phyloP scores from a whole-genome alignment of 371 early-diverging fungal species.

The Circinella umbellata region DNA sequence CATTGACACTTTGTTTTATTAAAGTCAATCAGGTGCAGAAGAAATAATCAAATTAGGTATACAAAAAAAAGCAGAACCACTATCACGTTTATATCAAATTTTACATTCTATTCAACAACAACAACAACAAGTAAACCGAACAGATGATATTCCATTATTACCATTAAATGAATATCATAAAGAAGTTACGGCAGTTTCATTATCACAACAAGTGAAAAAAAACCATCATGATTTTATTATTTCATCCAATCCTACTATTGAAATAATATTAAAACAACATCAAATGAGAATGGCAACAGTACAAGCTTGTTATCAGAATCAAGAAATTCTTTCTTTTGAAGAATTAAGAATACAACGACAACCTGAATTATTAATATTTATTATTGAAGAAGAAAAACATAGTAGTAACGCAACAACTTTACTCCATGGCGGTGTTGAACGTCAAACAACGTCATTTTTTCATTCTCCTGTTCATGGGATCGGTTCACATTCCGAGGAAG shows the following conservation, averaged over 20 bases:
- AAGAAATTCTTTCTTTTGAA: not conserved
- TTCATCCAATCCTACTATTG: not conserved
- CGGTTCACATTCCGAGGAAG: conserved; percentile 8
- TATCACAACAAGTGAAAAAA: not conserved
- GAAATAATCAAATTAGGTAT: conserved; percentile 25
- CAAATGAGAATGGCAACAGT: not conserved
- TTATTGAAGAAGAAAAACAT: too few relatives aligned
- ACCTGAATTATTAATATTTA: too few relatives aligned
- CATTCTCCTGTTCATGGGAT: not conserved
- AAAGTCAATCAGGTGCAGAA: conserved; percentile 18
- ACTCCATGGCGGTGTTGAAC: not conserved
- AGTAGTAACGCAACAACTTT: too few relatives aligned
- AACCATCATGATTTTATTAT: not conserved
- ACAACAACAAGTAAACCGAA: too few relatives aligned
- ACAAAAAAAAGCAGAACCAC: conserved; percentile 27
- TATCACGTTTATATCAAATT: conserved; percentile 17
- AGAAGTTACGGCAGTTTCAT: too few relatives aligned
- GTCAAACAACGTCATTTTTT: not conserved
- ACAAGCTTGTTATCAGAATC: not conserved
- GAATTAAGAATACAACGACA: not conserved
- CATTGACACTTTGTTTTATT: too few relatives aligned
- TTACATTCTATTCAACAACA: not conserved
- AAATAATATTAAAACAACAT: not conserved
- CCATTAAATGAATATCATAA: too few relatives aligned
- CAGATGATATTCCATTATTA: too few relatives aligned